Base-by-base conservation (phyloP, 805 yeast genomes). In the Torulaspora maleeae region DNA sequence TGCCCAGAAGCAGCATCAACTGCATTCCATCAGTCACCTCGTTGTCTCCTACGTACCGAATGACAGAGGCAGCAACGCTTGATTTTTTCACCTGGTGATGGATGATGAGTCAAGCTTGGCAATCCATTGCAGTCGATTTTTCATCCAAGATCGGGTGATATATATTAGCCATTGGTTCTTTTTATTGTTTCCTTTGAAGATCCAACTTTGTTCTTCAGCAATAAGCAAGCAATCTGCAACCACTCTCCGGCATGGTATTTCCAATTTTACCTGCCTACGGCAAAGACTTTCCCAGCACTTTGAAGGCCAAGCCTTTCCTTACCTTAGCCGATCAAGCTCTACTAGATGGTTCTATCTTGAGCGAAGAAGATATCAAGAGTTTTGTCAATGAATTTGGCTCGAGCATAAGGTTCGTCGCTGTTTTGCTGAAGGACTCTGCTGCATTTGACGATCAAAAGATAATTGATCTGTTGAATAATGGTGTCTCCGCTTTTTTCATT, bases 401-500 rank as follows among this genome's bases (percentile, higher is more conserved):
- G 9, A 43, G 45, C 13, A 54, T 58, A 30, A 52, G 50, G 36
- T 48, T 57, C 16, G 59, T 59, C 12, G 60, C 68, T 10, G 64
- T 65, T 22, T 49, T 61, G 29, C 15, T 61, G 37, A 51, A 53
- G 20, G 47, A 49, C 22, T 48, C 59, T 16, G 38, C 44, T 3
- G 46, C 47, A 5, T 63, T 69, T 22, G 40, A 45, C 28, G 62
- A 68, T 22, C 69, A 71, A 33, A 83, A 81, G 47, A 62, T 72
- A 15, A 68, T 81, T 32, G 75, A 69, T 7, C 59, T 83, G 30
- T 71, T 86, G 46, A 84, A 86, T 57, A 70, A 69, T 41, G 93
- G 93, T 37, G 76, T 81, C 11, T 58, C 66, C 20, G 68, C 71
- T 15, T 56, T 83, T 3, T 67, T 79, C 44, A 72, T 75, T 7